phyloP scores from a whole-genome alignment of 2,329 filamentous ascomycete species.

The Aspergillus tubingensis region DNA sequence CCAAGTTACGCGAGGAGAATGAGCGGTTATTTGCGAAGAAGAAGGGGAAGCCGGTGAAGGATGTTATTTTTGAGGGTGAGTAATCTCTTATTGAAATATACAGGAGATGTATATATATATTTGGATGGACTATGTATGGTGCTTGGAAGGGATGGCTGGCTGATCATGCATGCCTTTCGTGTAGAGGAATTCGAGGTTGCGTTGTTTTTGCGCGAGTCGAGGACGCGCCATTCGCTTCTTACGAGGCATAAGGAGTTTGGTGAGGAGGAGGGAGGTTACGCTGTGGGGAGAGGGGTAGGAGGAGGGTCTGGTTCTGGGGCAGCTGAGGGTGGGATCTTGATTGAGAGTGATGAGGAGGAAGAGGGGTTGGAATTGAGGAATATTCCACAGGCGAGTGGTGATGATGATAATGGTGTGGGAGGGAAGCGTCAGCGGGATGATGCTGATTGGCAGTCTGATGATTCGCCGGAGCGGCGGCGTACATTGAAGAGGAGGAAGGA shows the following conservation, averaged over 20 bases:
- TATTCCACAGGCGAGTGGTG: constrained; percentile 54
- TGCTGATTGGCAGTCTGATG: constrained; percentile 12
- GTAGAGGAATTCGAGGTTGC: constrained; percentile 93
- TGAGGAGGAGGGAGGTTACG: constrained; percentile 42
- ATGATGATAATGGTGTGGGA: constrained; percentile 20
- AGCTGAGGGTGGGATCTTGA: constrained; percentile 48
- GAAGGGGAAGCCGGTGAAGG: constrained; percentile 81
- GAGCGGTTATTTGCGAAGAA: constrained; percentile 63
- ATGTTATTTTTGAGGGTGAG: constrained; percentile 77
- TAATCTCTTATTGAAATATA: no score
- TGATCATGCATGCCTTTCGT: background rate
- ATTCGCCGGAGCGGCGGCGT: constrained; percentile 12
- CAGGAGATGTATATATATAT: no score
- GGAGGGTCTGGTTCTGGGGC: background rate
- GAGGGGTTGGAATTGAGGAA: constrained; percentile 51
- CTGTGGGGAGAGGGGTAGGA: background rate
- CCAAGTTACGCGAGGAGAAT: constrained; percentile 86
- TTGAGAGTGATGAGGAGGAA: constrained; percentile 64
- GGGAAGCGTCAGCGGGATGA: constrained; percentile 17
- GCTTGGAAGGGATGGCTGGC: background rate
- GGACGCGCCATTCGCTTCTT: constrained; percentile 80
- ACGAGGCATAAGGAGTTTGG: constrained; percentile 80
- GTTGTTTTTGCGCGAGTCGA: constrained; percentile 86
- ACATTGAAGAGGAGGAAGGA: constrained; percentile 37
- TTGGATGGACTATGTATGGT: no score